These are phyloP conservation scores for Apiospora marii DNA, from an alignment of 2,329 filamentous ascomycete species.

Conservation along the genomic window DNA sequence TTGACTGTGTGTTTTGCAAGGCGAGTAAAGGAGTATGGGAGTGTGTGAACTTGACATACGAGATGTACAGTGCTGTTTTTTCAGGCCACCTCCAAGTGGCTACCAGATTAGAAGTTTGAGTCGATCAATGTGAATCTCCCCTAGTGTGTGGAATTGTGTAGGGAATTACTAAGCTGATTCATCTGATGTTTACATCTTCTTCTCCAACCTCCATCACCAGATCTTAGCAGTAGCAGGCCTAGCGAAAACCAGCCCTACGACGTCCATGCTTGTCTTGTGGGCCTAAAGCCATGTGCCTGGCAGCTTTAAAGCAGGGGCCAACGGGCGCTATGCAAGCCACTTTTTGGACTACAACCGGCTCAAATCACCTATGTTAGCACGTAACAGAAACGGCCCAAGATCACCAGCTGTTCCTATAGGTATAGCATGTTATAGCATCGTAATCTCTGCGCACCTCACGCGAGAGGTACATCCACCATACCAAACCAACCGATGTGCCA, in stretches of 20 bases:
- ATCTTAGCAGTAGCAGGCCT: not conserved
- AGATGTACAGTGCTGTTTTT: not conserved
- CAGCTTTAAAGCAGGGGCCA: not conserved
- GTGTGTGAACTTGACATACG: not conserved
- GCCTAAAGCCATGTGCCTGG: conserved; percentile 13
- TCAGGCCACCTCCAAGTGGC: not conserved
- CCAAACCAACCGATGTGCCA: not conserved
- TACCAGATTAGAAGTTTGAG: not conserved
- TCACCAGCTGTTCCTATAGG: not conserved
- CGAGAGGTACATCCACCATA: not conserved
- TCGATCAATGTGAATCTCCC: not conserved
- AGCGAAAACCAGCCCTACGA: not conserved
- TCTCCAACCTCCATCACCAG: not conserved
- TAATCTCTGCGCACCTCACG: not conserved
- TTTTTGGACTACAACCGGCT: conserved; percentile 1
- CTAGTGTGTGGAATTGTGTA: not conserved
- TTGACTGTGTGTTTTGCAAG: not conserved
- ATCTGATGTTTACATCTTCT: not conserved
- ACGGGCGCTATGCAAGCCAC: conserved; percentile 17
- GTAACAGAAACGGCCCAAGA: not conserved
- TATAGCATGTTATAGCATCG: not conserved
- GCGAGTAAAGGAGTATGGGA: too few species aligned
- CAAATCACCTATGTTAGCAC: too few species aligned
- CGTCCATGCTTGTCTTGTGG: not conserved
- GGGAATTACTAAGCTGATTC: not conserved